Evolutionary conservation across 2,329 filamentous ascomycete genomes (phyloP).

Genomic region (Huntiella omanensis): DNA sequence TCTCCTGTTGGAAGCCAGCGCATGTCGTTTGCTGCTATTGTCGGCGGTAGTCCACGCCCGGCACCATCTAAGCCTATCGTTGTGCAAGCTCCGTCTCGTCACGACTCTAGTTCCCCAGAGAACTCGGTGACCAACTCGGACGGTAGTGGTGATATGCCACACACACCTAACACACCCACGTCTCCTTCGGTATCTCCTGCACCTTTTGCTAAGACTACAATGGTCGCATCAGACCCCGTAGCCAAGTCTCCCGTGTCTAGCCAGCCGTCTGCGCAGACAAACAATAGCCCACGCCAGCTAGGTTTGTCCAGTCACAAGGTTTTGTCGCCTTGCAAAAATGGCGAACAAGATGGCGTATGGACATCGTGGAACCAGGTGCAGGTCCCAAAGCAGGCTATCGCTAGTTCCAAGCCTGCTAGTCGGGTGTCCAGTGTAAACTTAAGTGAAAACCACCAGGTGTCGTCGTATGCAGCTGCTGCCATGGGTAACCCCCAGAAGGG

Average conservation of each 20-base stretch:
- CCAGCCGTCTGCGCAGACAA: no score
- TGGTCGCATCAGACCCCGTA: background rate
- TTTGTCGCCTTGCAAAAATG: background rate
- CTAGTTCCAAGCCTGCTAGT: background rate
- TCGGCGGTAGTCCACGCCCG: background rate
- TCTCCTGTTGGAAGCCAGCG: background rate
- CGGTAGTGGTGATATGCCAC: background rate
- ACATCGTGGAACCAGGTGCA: conserved; percentile 3
- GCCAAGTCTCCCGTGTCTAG: background rate
- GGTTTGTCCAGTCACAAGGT: no score
- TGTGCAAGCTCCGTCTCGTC: background rate
- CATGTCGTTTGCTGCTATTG: conserved; percentile 3
- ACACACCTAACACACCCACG: background rate
- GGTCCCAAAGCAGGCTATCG: background rate
- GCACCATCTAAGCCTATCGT: background rate
- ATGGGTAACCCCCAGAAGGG: background rate
- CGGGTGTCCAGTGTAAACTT: background rate
- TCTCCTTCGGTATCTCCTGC: background rate
- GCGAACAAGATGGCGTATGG: conserved; percentile 2
- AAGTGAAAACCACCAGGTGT: background rate
- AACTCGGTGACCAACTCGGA: background rate
- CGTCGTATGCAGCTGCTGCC: conserved; percentile 2
- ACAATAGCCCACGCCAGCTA: no score
- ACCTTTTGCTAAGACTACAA: background rate
- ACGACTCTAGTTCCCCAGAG: background rate